A percentile compares a stretch with the other conserved stretches of the same genome.
phyloP scores from a whole-genome alignment of 2,329 filamentous ascomycete genomes.

The Leptographium radiaticola region DNA sequence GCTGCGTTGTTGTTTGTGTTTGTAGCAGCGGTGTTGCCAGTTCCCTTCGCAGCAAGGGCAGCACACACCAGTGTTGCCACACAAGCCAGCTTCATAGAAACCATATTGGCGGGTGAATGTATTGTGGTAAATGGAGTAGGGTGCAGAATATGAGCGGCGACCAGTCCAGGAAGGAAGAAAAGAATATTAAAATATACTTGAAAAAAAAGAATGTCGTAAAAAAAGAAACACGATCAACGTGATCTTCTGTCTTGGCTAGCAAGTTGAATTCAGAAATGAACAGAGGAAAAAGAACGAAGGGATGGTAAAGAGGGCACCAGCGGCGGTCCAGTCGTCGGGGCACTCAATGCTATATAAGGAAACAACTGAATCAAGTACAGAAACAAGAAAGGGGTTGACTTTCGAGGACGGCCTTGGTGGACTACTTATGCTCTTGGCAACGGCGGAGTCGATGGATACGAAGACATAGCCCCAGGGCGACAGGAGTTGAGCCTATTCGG shows the following conservation, averaged over 20 bases:
- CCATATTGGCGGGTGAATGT: slow-evolving; percentile 14
- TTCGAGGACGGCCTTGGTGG: slow-evolving; percentile 1
- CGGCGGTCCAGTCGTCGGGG: slow-evolving; percentile 5
- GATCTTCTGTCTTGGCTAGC: slow-evolving; percentile 18
- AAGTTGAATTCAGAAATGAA: slow-evolving; percentile 12
- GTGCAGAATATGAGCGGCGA: slow-evolving; percentile 7
- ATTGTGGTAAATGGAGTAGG: neutral
- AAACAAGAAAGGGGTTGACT: slow-evolving; percentile 6
- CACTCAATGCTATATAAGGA: slow-evolving; percentile 9
- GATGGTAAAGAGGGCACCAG: slow-evolving; percentile 3
- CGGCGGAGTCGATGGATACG: neutral
- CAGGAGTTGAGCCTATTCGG: neutral
- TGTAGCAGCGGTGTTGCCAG: slow-evolving; percentile 1
- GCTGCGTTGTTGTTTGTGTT: slow-evolving; percentile 16
- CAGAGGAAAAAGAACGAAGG: slow-evolving; percentile 7
- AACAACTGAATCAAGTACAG: slow-evolving; percentile 1
- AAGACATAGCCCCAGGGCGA: slow-evolving; percentile 3
- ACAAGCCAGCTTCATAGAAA: slow-evolving; percentile 15
- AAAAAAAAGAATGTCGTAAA: slow-evolving; percentile 10
- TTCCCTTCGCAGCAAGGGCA: slow-evolving; percentile 4
- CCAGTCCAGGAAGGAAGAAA: slow-evolving; percentile 2
- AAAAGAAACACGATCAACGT: slow-evolving; percentile 21
- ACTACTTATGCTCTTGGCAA: slow-evolving; percentile 14
- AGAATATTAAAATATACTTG: slow-evolving; percentile 7
- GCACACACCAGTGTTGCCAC: slow-evolving; percentile 16